Evolutionary conservation across 148 eudicot species (phyloP).

Genomic region (Fagopyrum homotropicum): DNA sequence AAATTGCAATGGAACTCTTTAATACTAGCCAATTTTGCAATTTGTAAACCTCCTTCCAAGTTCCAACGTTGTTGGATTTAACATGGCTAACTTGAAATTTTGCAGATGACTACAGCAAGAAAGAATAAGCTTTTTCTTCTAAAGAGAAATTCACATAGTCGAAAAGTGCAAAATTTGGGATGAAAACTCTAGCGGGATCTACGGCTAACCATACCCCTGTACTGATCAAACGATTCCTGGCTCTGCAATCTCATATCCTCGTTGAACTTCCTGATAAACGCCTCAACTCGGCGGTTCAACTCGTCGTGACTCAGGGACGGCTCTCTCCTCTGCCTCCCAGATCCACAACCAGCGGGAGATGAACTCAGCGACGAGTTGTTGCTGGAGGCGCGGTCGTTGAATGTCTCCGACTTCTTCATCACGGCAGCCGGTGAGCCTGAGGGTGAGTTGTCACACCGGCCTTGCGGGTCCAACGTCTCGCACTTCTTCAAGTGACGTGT

Average conservation of each 20-base stretch:
- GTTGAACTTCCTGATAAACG: constrained; percentile 74
- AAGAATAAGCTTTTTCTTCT: too few species aligned
- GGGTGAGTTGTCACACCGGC: constrained; percentile 28
- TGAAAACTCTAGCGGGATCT: constrained; percentile 22
- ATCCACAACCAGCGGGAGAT: constrained; percentile 13
- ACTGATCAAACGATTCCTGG: constrained; percentile 61
- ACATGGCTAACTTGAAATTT: too few species aligned
- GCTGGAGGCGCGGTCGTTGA: constrained; percentile 40
- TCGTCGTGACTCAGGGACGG: constrained; percentile 74
- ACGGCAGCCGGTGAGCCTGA: constrained; percentile 16
- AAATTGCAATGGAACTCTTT: too few species aligned
- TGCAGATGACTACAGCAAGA: too few species aligned
- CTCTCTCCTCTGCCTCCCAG: constrained; percentile 45
- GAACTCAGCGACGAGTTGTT: constrained; percentile 17
- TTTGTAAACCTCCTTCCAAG: too few species aligned
- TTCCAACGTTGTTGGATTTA: too few species aligned
- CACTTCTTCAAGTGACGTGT: constrained; percentile 55
- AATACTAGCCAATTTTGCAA: too few species aligned
- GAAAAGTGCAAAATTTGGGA: neutral
- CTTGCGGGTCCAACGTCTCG: constrained; percentile 31
- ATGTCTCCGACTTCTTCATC: constrained; percentile 51
- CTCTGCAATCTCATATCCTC: constrained; percentile 85
- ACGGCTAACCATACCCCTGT: constrained; percentile 61
- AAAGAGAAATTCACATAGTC: too few species aligned
- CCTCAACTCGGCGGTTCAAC: constrained; percentile 84